Evolutionary conservation across 2,329 filamentous ascomycete genomes (phyloP).

Genomic region (Fusarium sp.): DNA sequence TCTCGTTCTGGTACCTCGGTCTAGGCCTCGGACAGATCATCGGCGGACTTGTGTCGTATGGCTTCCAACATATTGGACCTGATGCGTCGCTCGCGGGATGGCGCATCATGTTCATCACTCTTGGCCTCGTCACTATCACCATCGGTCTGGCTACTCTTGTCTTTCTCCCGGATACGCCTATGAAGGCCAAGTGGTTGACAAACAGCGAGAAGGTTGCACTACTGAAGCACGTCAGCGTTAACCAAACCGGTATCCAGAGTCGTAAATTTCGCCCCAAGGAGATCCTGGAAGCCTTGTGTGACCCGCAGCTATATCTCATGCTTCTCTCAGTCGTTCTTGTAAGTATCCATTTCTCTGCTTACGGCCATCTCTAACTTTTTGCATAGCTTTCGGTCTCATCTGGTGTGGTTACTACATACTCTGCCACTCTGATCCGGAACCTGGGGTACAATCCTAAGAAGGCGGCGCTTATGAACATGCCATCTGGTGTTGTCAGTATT

Average conservation of each 20-base stretch:
- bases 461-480: conserved; percentile 67
- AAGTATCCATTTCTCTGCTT: conserved; percentile 33
- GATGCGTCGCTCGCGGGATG: conserved; percentile 72
- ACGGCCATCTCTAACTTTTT: neutral
- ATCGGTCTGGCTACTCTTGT: conserved; percentile 52
- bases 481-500: conserved; percentile 66
- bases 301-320: conserved; percentile 66
- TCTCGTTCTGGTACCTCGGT: conserved; percentile 72
- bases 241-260: conserved; percentile 70
- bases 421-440: conserved; percentile 64
- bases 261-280: conserved; percentile 66
- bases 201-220: conserved; percentile 63
- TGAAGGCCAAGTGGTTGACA: conserved; percentile 61
- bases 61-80: conserved; percentile 65
- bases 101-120: conserved; percentile 78
- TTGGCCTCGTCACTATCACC: conserved; percentile 64
- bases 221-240: conserved; percentile 66
- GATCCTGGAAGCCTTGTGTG: conserved; percentile 64
- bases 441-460: conserved; percentile 61
- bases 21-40: conserved; percentile 73
- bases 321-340: conserved; percentile 63
- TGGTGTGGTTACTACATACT: conserved; percentile 68
- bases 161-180: conserved; percentile 59
- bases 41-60: conserved; percentile 73
- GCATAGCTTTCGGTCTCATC: conserved; percentile 62